Percentiles rank a stretch among this genome's conserved stretches.
phyloP scores from a whole-genome alignment of 2,329 filamentous ascomycete species.

The Aspergillus persii region DNA sequence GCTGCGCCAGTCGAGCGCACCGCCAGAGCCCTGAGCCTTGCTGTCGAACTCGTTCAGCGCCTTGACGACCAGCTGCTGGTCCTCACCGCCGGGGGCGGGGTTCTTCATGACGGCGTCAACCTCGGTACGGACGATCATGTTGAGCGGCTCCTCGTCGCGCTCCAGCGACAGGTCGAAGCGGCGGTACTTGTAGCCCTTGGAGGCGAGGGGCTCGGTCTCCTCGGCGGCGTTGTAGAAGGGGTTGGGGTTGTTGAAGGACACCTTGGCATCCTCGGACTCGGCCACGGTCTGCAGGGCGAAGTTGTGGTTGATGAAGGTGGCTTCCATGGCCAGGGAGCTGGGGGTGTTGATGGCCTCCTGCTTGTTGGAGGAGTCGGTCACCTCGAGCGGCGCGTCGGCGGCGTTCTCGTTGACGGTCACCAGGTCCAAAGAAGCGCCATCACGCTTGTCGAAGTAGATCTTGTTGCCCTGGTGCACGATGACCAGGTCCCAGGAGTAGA shows the following conservation, averaged over 20 bases:
- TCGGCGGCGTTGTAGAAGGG: constrained; percentile 95
- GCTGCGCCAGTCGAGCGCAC: constrained; percentile 92
- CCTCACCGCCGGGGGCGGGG: constrained; percentile 75
- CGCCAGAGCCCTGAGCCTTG: constrained; percentile 93
- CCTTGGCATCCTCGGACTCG: constrained; percentile 75
- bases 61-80: constrained; percentile 89
- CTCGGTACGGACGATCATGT: constrained; percentile 91
- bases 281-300: constrained; percentile 93
- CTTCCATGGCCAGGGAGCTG: constrained; percentile 88
- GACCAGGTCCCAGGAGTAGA: constrained; percentile 98
- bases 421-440: constrained; percentile 91
- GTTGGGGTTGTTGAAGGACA: constrained; percentile 83
- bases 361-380: constrained; percentile 66
- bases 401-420: constrained; percentile 99
- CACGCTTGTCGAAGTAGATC: constrained; percentile 98
- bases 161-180: constrained; percentile 93
- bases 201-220: constrained; percentile 89
- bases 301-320: constrained; percentile 99
- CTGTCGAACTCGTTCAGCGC: constrained; percentile 98
- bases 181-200: constrained; percentile 98
- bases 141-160: constrained; percentile 84
- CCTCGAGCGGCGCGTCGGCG: constrained; percentile 87
- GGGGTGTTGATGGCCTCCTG: constrained; percentile 96
- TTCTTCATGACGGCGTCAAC: constrained; percentile 96
- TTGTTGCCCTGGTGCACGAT: constrained; percentile 92